A percentile compares a stretch with the other conserved stretches of the same genome.
These are phyloP conservation scores for Auricularia auricula-judae DNA, from an alignment of 768 basidiomycete species.

Conservation along the genomic window DNA sequence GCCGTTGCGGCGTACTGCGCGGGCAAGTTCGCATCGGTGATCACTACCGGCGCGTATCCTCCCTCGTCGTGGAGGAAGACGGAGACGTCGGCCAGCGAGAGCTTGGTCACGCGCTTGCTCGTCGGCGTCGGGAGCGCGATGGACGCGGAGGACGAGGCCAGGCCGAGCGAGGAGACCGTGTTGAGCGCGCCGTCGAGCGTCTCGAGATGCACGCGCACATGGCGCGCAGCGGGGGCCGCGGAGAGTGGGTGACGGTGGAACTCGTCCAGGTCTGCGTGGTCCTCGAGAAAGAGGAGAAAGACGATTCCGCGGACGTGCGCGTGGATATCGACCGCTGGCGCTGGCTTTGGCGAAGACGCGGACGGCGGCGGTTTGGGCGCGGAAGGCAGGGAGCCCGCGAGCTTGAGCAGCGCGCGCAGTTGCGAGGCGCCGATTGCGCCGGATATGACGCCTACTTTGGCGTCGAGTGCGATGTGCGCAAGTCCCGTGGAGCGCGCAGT, in stretches of 20 bases:
- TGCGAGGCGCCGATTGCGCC: slow-evolving; percentile 48
- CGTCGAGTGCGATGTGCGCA: slow-evolving; percentile 24
- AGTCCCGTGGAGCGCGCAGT: background rate
- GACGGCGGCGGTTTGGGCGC: slow-evolving; percentile 20
- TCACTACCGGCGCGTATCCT: slow-evolving; percentile 47
- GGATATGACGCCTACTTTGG: slow-evolving; percentile 41
- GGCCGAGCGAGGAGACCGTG: slow-evolving; percentile 15
- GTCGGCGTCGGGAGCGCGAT: background rate
- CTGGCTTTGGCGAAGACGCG: slow-evolving; percentile 15
- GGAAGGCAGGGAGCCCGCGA: slow-evolving; percentile 6
- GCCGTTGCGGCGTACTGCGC: slow-evolving; percentile 36
- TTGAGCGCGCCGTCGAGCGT: slow-evolving; percentile 14
- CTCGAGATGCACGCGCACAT: slow-evolving; percentile 44
- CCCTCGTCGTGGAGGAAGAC: slow-evolving; percentile 26
- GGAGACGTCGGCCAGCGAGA: slow-evolving; percentile 42
- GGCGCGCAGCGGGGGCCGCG: slow-evolving; percentile 41
- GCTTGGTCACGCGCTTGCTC: slow-evolving; percentile 8
- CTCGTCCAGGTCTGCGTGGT: slow-evolving; percentile 11
- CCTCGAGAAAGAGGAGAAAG: slow-evolving; percentile 33
- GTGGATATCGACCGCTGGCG: slow-evolving; percentile 19
- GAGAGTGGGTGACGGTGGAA: slow-evolving; percentile 54
- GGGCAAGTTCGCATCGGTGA: slow-evolving; percentile 59
- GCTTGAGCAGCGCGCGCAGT: slow-evolving; percentile 35
- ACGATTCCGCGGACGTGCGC: slow-evolving; percentile 34
- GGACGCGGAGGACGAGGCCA: slow-evolving; percentile 6